Evolutionary conservation across 208 protist species (phyloP), one percentile per base, ranked within the genome.

Genomic region (Acanthamoeba sp.): DNA sequence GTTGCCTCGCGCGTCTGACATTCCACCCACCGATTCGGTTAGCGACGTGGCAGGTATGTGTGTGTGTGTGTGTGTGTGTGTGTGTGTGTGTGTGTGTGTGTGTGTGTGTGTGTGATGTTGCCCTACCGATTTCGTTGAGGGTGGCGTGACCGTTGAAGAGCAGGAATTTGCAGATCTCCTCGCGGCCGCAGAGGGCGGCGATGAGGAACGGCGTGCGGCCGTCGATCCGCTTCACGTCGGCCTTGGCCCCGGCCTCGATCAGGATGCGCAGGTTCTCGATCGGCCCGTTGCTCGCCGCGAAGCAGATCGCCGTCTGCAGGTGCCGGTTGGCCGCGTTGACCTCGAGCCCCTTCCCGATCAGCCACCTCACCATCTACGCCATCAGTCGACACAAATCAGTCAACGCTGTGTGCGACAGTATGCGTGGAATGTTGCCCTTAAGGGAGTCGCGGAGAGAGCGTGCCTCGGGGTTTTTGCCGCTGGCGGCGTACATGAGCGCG

Each of bases 311-410:
- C 24, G 76, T 85, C 45, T 85, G 76, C 27, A 27, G 24, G 20
- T 85, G 42, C 24, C 42, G 42, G 32, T 57, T 57, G 76, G 20
- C 45, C 22, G 16, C 76, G 45, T 85, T 85, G 76, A 85, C 76
- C n/a, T 85, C 76, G 38, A 85, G 38, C 0, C 76, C 76, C 76
- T 85, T 85, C 42, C 14, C 16, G 48, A 85, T 85, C 32, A 85
- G 76, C 76, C 76, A 85, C 48, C 76, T 6, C 29, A 85, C 76
- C 76, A 85, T 85, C 76, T 82, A n/a, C n/a, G n/a, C n/a, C n/a
- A n/a, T 38, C n/a, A 32, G 64, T 59, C 14, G 10, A n/a, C n/a
- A n/a, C 52, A 10, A 40, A 34, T 34, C 27, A 34, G 38, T 34
- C 32, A 36, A 16, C 27, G 32, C 9, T 32, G 64, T 14, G 32